Conservation (phyloP, 2,329 filamentous ascomycete genomes). For the Gaeumannomyces tritici region DNA sequence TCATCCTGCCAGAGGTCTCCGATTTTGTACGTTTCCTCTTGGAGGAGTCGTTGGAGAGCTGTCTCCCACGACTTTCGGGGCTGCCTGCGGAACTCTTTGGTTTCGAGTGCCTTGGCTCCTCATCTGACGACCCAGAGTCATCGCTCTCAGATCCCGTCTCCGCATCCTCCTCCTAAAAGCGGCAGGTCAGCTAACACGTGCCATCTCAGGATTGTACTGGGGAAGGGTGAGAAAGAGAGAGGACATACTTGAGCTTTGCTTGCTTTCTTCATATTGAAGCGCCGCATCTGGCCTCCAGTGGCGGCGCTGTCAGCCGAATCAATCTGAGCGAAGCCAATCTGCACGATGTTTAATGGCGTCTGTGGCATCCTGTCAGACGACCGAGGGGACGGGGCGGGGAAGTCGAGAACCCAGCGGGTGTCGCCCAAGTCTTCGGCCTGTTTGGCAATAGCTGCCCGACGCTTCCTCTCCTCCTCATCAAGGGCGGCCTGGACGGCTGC, state of each 20-base stretch:
- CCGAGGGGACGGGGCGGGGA: slow-evolving; percentile 25
- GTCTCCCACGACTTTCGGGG: background rate
- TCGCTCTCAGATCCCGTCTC: slow-evolving; percentile 24
- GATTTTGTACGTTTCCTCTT: slow-evolving; percentile 10
- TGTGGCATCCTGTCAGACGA: slow-evolving; percentile 19
- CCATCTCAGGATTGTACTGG: background rate
- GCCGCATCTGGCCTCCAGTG: slow-evolving; percentile 5
- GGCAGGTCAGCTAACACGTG: background rate
- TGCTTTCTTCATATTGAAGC: slow-evolving; percentile 24
- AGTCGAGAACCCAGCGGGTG: slow-evolving; percentile 65
- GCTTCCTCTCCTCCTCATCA: slow-evolving; percentile 57
- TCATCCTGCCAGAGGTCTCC: slow-evolving; percentile 26
- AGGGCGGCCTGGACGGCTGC: slow-evolving; percentile 53
- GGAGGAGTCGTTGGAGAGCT: background rate
- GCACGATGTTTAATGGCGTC: slow-evolving; percentile 46
- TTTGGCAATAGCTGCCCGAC: slow-evolving; percentile 49
- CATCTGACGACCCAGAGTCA: slow-evolving; percentile 24
- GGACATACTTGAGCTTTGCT: slow-evolving; percentile 15
- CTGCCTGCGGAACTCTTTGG: background rate
- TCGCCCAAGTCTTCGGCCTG: slow-evolving; percentile 56
- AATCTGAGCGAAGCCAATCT: slow-evolving; percentile 42
- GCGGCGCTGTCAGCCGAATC: slow-evolving; percentile 24
- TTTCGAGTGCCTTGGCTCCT: slow-evolving; percentile 12
- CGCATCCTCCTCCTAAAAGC: background rate
- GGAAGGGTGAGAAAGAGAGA: background rate